Evolutionary conservation across 768 basidiomycete genomes (phyloP).

Genomic region (Mycena filopes): DNA sequence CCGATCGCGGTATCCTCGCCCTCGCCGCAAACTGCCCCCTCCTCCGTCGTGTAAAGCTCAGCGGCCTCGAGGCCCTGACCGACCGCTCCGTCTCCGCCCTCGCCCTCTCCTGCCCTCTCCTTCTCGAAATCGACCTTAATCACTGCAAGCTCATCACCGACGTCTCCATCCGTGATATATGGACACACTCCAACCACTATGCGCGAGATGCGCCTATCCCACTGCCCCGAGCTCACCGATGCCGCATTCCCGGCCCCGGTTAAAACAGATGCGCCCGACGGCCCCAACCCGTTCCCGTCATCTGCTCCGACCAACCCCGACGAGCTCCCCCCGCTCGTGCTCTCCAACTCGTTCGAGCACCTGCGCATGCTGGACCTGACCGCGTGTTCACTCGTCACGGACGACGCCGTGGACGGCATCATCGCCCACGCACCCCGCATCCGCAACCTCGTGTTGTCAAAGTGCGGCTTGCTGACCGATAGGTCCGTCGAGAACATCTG

Average conservation of each 20-base stretch:
- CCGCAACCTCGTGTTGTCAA: slow-evolving; percentile 87
- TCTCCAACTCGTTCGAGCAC: slow-evolving; percentile 78
- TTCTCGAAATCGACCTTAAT: slow-evolving; percentile 95
- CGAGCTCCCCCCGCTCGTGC: slow-evolving; percentile 72
- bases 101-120: slow-evolving; percentile 80
- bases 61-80: slow-evolving; percentile 78
- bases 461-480: slow-evolving; percentile 84
- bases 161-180: slow-evolving; percentile 81
- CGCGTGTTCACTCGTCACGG: slow-evolving; percentile 82
- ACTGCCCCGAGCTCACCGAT: slow-evolving; percentile 83
- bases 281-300: slow-evolving; percentile 57
- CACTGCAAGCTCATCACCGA: slow-evolving; percentile 84
- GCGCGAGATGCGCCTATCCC: slow-evolving; percentile 90
- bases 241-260: slow-evolving; percentile 84
- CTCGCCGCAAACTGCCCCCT: slow-evolving; percentile 80
- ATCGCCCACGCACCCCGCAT: slow-evolving; percentile 84
- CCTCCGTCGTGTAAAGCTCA: slow-evolving; percentile 91
- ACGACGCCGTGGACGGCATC: slow-evolving; percentile 86
- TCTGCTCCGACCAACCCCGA: slow-evolving; percentile 41
- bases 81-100: slow-evolving; percentile 81
- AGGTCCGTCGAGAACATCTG: slow-evolving; percentile 85
- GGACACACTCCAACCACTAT: slow-evolving; percentile 83
- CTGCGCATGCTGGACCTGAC: slow-evolving; percentile 95
- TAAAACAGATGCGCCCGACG: slow-evolving; percentile 47
- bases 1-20: slow-evolving; percentile 80